These are phyloP conservation scores for Tephrocybe sp. DNA, from an alignment of 768 basidiomycete genomes.

Conservation along the genomic window DNA sequence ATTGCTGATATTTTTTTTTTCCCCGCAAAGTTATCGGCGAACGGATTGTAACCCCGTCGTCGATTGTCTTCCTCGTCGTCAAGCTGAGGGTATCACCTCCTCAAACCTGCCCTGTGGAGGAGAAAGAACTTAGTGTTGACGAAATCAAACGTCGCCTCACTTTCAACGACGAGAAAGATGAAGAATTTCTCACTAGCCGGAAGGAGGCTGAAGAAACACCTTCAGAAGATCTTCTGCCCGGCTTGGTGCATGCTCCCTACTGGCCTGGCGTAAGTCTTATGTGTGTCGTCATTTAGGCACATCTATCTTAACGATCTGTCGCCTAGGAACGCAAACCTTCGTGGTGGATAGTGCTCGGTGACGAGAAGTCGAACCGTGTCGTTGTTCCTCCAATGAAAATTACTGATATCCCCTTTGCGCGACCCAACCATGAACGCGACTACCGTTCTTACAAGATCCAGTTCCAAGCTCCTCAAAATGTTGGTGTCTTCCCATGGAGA, in stretches of 20 bases:
- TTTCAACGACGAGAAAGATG: slow-evolving; percentile 61
- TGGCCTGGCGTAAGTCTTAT: slow-evolving; percentile 77
- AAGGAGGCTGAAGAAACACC: slow-evolving; percentile 62
- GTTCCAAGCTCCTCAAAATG: slow-evolving; percentile 89
- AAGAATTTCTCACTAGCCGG: slow-evolving; percentile 65
- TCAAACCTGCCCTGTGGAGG: slow-evolving; percentile 26
- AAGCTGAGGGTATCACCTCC: slow-evolving; percentile 77
- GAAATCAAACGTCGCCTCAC: slow-evolving; percentile 47
- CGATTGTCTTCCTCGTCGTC: slow-evolving; percentile 84
- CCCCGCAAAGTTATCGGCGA: slow-evolving; percentile 88
- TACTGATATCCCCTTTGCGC: slow-evolving; percentile 72
- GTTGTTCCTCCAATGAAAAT: slow-evolving; percentile 88
- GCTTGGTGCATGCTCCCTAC: slow-evolving; percentile 85
- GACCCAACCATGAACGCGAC: slow-evolving; percentile 47
- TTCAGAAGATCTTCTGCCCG: slow-evolving; percentile 38
- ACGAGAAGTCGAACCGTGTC: slow-evolving; percentile 80
- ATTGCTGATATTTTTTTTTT: neutral
- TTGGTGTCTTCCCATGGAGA: slow-evolving; percentile 88
- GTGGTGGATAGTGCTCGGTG: slow-evolving; percentile 92
- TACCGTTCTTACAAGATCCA: slow-evolving; percentile 87
- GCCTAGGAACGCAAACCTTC: slow-evolving; percentile 80
- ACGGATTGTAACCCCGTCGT: slow-evolving; percentile 79
- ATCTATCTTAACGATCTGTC: neutral
- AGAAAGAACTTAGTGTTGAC: slow-evolving; percentile 44
- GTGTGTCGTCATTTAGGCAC: neutral